These are phyloP conservation scores for Cutaneotrichosporon sp. DNA, from an alignment of 1,284 basidiomycete genomes.

Conservation along the genomic window DNA sequence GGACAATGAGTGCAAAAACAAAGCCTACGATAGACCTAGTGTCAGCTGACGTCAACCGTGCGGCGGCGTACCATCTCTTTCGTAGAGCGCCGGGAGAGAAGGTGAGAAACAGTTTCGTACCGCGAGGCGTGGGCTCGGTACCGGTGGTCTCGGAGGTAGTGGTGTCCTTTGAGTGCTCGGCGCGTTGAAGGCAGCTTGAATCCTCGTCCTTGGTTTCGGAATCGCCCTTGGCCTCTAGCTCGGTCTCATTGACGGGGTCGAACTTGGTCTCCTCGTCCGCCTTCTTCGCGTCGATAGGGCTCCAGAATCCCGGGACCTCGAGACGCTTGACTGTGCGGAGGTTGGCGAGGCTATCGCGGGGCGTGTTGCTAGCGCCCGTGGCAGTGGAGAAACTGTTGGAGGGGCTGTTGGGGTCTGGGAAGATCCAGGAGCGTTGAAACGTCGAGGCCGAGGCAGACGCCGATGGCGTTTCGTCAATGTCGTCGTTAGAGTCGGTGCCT, in stretches of 20 bases:
- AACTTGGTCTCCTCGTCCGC: background rate
- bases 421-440: slow-evolving; percentile 18
- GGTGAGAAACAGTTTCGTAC: slow-evolving; percentile 1
- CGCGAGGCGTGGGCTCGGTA: background rate
- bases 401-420: slow-evolving; percentile 16
- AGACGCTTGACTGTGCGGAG: background rate
- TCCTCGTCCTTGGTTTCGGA: background rate
- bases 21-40: slow-evolving; percentile 6
- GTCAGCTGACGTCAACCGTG: background rate
- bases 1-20: background rate
- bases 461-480: background rate
- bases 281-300: background rate
- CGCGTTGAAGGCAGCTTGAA: no score
- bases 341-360: background rate
- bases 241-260: background rate
- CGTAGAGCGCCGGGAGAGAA: slow-evolving; percentile 2
- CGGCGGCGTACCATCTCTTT: slow-evolving; percentile 3
- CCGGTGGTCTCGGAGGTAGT: background rate
- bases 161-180: background rate
- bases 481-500: background rate
- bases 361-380: slow-evolving; percentile 1
- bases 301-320: background rate
- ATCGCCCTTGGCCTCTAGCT: no score
- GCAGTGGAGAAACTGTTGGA: background rate
- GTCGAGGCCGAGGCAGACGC: background rate